Base-by-base conservation (phyloP, 139 green algal species). In the Protoeuglena noctilucae region DNA sequence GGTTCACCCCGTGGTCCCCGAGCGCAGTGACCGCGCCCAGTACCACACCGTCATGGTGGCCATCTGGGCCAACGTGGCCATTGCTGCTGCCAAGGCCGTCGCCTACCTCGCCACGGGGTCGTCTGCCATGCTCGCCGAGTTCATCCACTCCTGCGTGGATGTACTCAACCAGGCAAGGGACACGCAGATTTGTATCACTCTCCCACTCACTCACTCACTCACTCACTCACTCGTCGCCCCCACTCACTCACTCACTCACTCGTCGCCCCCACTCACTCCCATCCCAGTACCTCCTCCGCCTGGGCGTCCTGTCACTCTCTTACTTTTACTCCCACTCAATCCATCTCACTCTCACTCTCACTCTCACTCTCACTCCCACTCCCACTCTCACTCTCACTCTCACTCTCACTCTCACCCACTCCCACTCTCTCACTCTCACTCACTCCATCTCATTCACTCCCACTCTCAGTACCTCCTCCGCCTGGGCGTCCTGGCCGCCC, bases 51-150 rank as follows among this genome's bases (percentile, higher is more conserved):
- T 43, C 34, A 7, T 19, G 34, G 34, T 43, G 34, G 78, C 73
- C 3, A 71, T 84, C 3, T 50, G 43, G 2, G 70, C 70, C n/a
- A 88, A 88, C 45, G 49, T 68, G 17, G 62, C 56, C 3, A 88
- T 88, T 5, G 79, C 82, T n/a, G 17, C 72, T 9, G 69, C 67
- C 22, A 88, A 88, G 60, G 23, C 78, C 17, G 63, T 41, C 1
- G 71, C 61, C 1, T 88, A 65, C 62, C 46, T 43, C 17, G 28
- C 67, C 16, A 74, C 74, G 2, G 63, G 63, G 25, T 81, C 67
- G 64, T 75, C 68, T 64, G 74, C 85, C 0, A 82, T 96, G 71
- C 68, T 94, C 39, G 84, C 84, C 2, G 88, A 96, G 61, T 73
- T 80, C 0, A 53, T 96, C 22, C 88, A 96, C 65, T 86, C 74